A percentile compares a stretch with the other conserved stretches of the same genome.
Conservation (phyloP, 2,329 filamentous ascomycete species). For the Hymenotorrendiella dingleyae region DNA sequence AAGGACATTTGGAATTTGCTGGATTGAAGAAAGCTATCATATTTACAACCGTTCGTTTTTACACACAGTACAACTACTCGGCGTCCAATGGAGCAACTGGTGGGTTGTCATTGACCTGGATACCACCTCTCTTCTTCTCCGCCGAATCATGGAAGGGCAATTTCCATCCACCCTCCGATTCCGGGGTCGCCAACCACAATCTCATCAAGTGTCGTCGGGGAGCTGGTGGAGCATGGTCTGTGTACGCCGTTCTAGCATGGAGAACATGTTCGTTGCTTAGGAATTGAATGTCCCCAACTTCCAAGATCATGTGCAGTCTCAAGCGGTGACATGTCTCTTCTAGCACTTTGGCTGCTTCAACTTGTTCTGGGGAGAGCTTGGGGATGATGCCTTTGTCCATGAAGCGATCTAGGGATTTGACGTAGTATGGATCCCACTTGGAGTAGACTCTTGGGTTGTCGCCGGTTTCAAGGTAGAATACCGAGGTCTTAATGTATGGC, state of each 20-base stretch:
- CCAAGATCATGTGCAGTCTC: conserved; percentile 77
- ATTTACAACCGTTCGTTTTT: too few species aligned
- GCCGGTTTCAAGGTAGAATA: conserved; percentile 72
- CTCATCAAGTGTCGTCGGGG: conserved; percentile 75
- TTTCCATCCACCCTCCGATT: conserved; percentile 78
- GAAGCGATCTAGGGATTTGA: conserved; percentile 70
- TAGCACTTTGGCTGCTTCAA: conserved; percentile 60
- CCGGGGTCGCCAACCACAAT: conserved; percentile 77
- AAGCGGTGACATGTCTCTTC: conserved; percentile 71
- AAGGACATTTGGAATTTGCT: background rate
- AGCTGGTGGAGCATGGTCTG: conserved; percentile 59
- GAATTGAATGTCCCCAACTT: conserved; percentile 86
- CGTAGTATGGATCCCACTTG: conserved; percentile 90
- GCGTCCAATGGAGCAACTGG: conserved; percentile 73
- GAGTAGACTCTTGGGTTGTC: conserved; percentile 64
- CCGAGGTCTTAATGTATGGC: conserved; percentile 63
- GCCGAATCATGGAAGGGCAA: conserved; percentile 74
- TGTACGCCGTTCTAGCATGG: conserved; percentile 78
- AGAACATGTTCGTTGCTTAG: conserved; percentile 73
- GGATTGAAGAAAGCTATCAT: conserved; percentile 1
- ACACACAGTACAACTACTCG: conserved; percentile 45
- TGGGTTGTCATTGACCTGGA: conserved; percentile 77
- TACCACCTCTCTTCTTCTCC: conserved; percentile 82
- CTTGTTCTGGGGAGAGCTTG: conserved; percentile 61
- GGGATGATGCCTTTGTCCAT: conserved; percentile 69